Conservation (phyloP, 2,329 filamentous ascomycete genomes). For the Grosmannia huntii region DNA sequence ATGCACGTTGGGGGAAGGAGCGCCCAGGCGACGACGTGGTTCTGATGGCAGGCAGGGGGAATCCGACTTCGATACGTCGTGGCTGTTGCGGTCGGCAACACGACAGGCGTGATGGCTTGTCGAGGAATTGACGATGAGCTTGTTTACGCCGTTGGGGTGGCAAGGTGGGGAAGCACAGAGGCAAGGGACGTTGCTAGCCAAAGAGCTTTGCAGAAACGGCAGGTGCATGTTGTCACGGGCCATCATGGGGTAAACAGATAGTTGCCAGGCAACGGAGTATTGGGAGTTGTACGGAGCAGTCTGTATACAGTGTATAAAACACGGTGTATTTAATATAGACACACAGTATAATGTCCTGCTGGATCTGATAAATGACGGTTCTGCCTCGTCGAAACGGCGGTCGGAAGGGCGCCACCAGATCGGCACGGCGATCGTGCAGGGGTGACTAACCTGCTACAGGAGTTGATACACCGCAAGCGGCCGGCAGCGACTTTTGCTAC, state of each 20-base stretch:
- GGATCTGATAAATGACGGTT: too few species aligned
- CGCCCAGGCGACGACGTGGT: too few species aligned
- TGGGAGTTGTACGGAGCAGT: background rate
- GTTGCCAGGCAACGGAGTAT: constrained; percentile 8
- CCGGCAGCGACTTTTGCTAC: too few species aligned
- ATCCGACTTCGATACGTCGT: background rate
- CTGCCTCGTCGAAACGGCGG: too few species aligned
- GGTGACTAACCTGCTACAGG: too few species aligned
- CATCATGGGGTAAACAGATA: constrained; percentile 4
- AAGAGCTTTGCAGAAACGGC: constrained; percentile 5
- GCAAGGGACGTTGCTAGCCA: background rate
- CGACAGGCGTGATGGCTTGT: background rate
- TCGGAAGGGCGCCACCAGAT: too few species aligned
- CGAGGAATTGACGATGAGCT: background rate
- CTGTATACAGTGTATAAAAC: too few species aligned
- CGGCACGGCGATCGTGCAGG: too few species aligned
- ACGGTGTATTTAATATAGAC: background rate
- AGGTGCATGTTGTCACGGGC: constrained; percentile 7
- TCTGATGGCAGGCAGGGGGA: background rate
- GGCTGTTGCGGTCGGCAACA: background rate
- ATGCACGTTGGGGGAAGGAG: too few species aligned
- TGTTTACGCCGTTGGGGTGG: background rate
- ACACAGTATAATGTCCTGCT: background rate
- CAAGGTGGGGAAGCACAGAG: background rate
- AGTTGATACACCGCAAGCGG: too few species aligned